A percentile compares a stretch with the other conserved stretches of the same genome.
These are phyloP conservation scores for Cnidoscolus chayamansa DNA, from an alignment of 441 rosid species.

Conservation along the genomic window DNA sequence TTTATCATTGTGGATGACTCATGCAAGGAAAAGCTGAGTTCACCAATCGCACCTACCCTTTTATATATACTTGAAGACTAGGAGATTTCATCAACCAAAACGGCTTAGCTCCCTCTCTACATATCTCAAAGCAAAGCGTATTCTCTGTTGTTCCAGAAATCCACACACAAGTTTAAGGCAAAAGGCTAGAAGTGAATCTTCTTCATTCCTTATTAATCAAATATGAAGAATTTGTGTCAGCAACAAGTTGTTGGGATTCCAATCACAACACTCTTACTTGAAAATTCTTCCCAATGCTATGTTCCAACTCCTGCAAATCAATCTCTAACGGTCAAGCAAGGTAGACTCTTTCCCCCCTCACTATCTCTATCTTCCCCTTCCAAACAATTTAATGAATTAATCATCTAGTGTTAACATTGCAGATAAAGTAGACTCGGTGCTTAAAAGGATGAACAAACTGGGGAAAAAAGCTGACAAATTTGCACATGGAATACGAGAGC, in stretches of 20 bases:
- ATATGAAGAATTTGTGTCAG: conserved; percentile 32
- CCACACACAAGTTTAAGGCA: neutral
- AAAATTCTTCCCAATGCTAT: conserved; percentile 20
- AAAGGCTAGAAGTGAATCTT: conserved; percentile 6
- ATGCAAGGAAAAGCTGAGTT: conserved; percentile 24
- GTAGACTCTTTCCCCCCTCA: neutral
- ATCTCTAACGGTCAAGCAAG: conserved; percentile 29
- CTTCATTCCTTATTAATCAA: conserved; percentile 3
- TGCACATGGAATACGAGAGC: conserved; percentile 45
- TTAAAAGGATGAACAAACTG: conserved; percentile 40
- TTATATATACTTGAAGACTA: conserved; percentile 26
- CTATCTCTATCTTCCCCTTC: neutral
- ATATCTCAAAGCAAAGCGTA: conserved; percentile 4
- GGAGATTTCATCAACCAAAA: conserved; percentile 20
- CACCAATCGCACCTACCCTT: conserved; percentile 16
- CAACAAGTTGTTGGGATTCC: conserved; percentile 36
- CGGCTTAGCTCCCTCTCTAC: conserved; percentile 6
- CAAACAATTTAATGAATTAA: neutral
- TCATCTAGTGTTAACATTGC: conserved; percentile 14
- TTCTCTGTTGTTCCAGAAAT: neutral
- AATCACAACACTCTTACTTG: conserved; percentile 30
- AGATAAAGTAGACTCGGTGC: conserved; percentile 33
- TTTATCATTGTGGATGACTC: conserved; percentile 39
- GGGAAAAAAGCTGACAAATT: conserved; percentile 52
- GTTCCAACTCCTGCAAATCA: conserved; percentile 37